Evolutionary conservation across 2,329 filamentous ascomycete species (phyloP), one percentile per base, ranked within the genome.

Genomic region (Diaporthe sp.): DNA sequence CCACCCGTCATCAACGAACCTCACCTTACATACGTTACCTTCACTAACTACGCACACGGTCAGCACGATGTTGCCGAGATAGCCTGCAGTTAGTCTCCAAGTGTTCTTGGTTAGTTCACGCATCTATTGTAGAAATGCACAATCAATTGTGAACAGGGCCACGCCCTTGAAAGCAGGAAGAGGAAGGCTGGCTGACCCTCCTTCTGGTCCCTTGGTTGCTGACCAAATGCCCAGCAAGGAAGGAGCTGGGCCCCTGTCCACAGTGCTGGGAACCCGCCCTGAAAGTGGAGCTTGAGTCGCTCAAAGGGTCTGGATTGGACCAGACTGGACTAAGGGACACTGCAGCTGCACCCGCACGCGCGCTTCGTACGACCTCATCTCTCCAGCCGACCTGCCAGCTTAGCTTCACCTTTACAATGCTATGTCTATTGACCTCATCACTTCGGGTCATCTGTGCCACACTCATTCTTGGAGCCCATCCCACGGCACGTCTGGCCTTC

Each of bases 131-230:
- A n/a, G 49, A n/a, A 51, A 25, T 51, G 49, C 49, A 53, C 49
- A 39, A 39, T 39, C 37, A 39, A 25, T 10, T 25, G n/a, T 15
- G 17, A 13, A 25, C 3, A 53, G 49, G n/a, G n/a, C 49, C 15
- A 4, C n/a, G n/a, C 25, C 6, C 6, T 53, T 37, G 57, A 22
- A 39, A 8, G 25, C 9, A 44, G 17, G 3, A 47, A 17, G 25
- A 31, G 13, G 60, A 31, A 31, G 60, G 60, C 61, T 65, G 65
- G 65, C 65, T 53, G 65, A 68, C 65, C 63, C 44, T 25, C 63
- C 20, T 4, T 25, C n/a, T 1, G 28, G 47, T 53, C 12, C 47
- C 44, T 25, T 37, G 51, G 42, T n/a, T 28, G 57, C 57, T 39
- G 63, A 51, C 63, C 44, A 12, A 22, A 25, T 37, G 20, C n/a